Percentiles rank a stretch among this genome's conserved stretches.
Evolutionary conservation across 75 land plant species (phyloP).

Genomic region (Sequoiadendron giganteum): DNA sequence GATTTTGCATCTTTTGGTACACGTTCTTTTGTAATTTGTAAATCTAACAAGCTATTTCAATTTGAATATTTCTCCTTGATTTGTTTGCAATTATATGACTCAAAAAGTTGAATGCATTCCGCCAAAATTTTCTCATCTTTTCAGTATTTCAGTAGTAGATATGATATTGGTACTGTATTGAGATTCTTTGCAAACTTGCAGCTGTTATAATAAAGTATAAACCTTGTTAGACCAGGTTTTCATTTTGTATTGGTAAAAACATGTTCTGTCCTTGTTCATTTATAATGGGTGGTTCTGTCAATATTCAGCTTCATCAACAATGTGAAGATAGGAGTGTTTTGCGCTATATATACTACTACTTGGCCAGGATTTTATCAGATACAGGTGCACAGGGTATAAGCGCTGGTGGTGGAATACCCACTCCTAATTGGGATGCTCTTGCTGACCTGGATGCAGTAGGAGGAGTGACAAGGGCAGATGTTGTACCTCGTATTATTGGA

Average conservation of each 20-base stretch:
- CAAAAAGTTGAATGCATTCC: background rate
- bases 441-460: slow-evolving; percentile 95
- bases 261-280: background rate
- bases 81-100: background rate
- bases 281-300: slow-evolving; percentile 9
- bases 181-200: background rate
- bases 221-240: background rate
- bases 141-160: background rate
- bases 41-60: background rate
- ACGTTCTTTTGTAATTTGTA: background rate
- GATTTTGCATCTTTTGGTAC: background rate
- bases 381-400: slow-evolving; percentile 85
- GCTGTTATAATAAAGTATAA: background rate
- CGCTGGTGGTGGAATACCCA: slow-evolving; percentile 94
- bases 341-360: slow-evolving; percentile 95
- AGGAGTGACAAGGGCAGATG: slow-evolving; percentile 98
- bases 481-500: slow-evolving; percentile 78
- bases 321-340: slow-evolving; percentile 87
- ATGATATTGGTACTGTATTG: background rate
- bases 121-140: background rate
- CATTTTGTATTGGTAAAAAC: background rate
- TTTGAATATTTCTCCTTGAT: background rate
- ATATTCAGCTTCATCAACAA: slow-evolving; percentile 87
- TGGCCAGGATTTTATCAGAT: slow-evolving; percentile 90
- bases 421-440: slow-evolving; percentile 99